Base-by-base conservation (phyloP, 352 stramenopile species). In the Globisporangium takayamanum region DNA sequence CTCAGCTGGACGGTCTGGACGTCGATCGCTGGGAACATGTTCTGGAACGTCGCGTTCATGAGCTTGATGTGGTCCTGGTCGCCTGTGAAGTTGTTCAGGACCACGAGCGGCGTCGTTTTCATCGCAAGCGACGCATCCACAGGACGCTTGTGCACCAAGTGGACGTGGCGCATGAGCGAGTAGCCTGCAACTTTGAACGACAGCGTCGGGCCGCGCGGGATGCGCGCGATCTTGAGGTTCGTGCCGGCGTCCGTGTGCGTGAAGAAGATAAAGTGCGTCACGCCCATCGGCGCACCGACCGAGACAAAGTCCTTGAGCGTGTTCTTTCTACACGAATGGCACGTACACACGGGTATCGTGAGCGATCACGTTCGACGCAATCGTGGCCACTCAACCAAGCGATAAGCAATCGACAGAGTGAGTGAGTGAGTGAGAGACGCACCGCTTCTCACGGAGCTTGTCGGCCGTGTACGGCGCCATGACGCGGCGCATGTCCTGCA, bases 11-110 rank as follows among this genome's bases (percentile, higher is more conserved):
- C 94, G 1, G 87, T 98, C 47, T 96, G 85, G 39, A 99, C 96
- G 73, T 99, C 97, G 67, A 99, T 98, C 2, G 96, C 85, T 44
- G 96, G 96, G 65, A 99, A 99, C 95, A 99, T 98, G 69, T 98
- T 98, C 74, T 99, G 96, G 72, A 99, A 99, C 20, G 96, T 99
- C 66, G 98, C 95, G 60, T 97, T 96, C 88, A 99, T 96, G 7
- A 99, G 69, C 80, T 91, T 89, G 54, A 91, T 84, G 66, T 94
- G 84, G 66, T 94, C 84, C 42, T 89, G 70, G 1, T 68, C 70
- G 70, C 95, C 84, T 47, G 92, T 97, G 75, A 99, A 99, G 76
- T 99, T 99, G 78, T 99, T 99, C 26, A 98, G 94, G 44, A 99
- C 96, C 10, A 99, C 89, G 14, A 99, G 73, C 8, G 97, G 97